Conservation (phyloP, 2,329 filamentous ascomycete genomes). For the Pestalotiopsis sp. region DNA sequence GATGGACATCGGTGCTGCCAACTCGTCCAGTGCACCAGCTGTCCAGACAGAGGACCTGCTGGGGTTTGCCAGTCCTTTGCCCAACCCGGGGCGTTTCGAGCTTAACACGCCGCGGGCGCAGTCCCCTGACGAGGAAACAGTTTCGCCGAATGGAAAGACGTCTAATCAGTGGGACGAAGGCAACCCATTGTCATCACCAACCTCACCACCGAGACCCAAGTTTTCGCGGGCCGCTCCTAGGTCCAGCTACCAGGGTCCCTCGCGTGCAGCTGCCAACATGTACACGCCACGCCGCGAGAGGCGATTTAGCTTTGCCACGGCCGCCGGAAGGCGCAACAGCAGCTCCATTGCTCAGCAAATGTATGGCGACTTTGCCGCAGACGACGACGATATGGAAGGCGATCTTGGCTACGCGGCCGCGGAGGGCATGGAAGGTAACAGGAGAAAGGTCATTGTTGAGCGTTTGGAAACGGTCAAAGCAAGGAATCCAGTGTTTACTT, state of each 20-base stretch:
- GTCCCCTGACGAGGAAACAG: slow-evolving; percentile 39
- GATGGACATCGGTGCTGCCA: slow-evolving; percentile 83
- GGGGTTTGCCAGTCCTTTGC: slow-evolving; percentile 65
- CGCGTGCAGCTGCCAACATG: slow-evolving; percentile 42
- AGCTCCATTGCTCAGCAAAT: slow-evolving; percentile 56
- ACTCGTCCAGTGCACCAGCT: slow-evolving; percentile 51
- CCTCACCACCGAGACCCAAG: slow-evolving; percentile 17
- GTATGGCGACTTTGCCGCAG: slow-evolving; percentile 44
- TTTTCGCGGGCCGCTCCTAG: slow-evolving; percentile 18
- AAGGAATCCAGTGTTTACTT: slow-evolving; percentile 94
- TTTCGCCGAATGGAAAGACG: slow-evolving; percentile 21
- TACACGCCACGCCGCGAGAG: slow-evolving; percentile 52
- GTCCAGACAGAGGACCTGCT: slow-evolving; percentile 68
- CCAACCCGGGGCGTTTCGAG: slow-evolving; percentile 77
- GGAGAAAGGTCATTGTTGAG: slow-evolving; percentile 95
- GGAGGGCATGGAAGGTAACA: slow-evolving; percentile 88
- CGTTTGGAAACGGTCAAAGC: slow-evolving; percentile 93
- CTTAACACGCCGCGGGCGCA: slow-evolving; percentile 51
- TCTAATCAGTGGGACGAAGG: slow-evolving; percentile 30
- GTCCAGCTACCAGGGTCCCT: slow-evolving; percentile 44
- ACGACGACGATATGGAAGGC: slow-evolving; percentile 81
- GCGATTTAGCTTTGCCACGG: slow-evolving; percentile 56
- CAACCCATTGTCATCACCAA: slow-evolving; percentile 7
- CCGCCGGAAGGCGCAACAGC: slow-evolving; percentile 48
- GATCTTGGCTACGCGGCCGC: slow-evolving; percentile 94